These are phyloP conservation scores for Starmera quercuum DNA, from an alignment of 805 yeast genomes.

Conservation along the genomic window DNA sequence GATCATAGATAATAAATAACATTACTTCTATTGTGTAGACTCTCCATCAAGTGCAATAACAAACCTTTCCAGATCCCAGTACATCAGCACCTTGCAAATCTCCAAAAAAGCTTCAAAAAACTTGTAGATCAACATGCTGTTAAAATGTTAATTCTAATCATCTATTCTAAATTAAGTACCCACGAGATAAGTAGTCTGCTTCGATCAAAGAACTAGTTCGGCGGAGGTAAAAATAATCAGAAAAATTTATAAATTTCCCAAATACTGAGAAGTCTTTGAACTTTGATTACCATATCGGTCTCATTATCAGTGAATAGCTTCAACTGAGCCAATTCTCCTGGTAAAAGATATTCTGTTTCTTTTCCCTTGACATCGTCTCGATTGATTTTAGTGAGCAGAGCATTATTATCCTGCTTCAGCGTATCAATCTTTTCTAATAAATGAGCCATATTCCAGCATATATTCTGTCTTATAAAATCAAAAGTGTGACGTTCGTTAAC, in stretches of 20 bases:
- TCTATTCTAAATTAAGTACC: too few relatives aligned
- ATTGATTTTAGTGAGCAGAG: constrained; percentile 69
- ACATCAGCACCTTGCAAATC: too few relatives aligned
- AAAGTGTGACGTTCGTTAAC: constrained; percentile 49
- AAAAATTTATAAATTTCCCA: constrained; percentile 46
- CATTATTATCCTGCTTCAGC: constrained; percentile 51
- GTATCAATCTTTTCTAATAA: constrained; percentile 46
- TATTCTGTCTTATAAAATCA: constrained; percentile 36
- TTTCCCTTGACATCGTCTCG: constrained; percentile 86
- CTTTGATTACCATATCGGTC: constrained; percentile 42
- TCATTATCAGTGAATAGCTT: constrained; percentile 53
- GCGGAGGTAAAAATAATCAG: too few relatives aligned
- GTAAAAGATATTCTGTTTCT: constrained; percentile 66
- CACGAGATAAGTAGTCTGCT: too few relatives aligned
- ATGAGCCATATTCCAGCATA: constrained; percentile 37
- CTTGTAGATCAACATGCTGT: too few relatives aligned
- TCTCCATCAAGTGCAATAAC: too few relatives aligned
- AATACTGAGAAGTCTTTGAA: constrained; percentile 46
- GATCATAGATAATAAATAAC: too few relatives aligned
- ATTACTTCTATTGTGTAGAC: too few relatives aligned
- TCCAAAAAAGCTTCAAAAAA: too few relatives aligned
- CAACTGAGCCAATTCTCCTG: constrained; percentile 69
- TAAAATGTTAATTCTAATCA: too few relatives aligned
- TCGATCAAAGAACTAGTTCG: too few relatives aligned
- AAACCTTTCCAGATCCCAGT: too few relatives aligned